phyloP scores from a whole-genome alignment of 2,329 filamentous ascomycete genomes.

The Oidium heveae region DNA sequence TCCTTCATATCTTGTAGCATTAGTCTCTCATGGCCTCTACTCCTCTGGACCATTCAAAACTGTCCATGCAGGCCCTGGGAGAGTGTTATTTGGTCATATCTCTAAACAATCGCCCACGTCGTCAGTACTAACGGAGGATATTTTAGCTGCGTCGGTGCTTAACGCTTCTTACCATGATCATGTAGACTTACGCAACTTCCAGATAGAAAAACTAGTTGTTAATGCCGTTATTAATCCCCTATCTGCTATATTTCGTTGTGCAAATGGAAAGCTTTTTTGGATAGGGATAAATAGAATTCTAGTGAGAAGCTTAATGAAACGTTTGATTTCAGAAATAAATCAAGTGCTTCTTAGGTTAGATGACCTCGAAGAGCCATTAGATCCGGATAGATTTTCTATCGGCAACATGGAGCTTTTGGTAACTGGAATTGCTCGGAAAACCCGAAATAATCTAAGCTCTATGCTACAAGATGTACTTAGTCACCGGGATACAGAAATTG shows the following conservation, averaged over 20 bases:
- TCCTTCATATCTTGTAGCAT: conserved; percentile 50
- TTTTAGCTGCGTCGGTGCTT: conserved; percentile 21
- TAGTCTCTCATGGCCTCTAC: conserved; percentile 30
- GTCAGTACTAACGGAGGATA: conserved; percentile 10
- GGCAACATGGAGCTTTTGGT: conserved; percentile 12
- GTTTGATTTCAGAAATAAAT: conserved; percentile 49
- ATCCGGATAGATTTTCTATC: conserved; percentile 1
- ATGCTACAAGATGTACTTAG: conserved; percentile 34
- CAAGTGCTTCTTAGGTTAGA: conserved; percentile 28
- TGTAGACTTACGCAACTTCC: conserved; percentile 27
- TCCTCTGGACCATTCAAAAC: conserved; percentile 25
- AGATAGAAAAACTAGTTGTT: conserved; percentile 66
- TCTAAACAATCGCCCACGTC: conserved; percentile 4
- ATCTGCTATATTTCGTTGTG: conserved; percentile 51
- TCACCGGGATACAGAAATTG: conserved; percentile 27
- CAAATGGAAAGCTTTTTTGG: conserved; percentile 49
- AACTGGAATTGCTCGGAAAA: conserved; percentile 21
- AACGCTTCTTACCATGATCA: conserved; percentile 17
- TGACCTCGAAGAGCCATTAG: background rate
- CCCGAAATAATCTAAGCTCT: conserved; percentile 29
- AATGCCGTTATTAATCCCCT: conserved; percentile 67
- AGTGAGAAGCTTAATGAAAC: conserved; percentile 34
- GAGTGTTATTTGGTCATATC: conserved; percentile 20
- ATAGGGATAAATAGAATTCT: conserved; percentile 19
- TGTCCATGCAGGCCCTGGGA: conserved; percentile 24